Evolutionary conservation across 1,139 yeast genomes (phyloP), one percentile per base, ranked within the genome.

Genomic region (Casaregolazyma lundiana): DNA sequence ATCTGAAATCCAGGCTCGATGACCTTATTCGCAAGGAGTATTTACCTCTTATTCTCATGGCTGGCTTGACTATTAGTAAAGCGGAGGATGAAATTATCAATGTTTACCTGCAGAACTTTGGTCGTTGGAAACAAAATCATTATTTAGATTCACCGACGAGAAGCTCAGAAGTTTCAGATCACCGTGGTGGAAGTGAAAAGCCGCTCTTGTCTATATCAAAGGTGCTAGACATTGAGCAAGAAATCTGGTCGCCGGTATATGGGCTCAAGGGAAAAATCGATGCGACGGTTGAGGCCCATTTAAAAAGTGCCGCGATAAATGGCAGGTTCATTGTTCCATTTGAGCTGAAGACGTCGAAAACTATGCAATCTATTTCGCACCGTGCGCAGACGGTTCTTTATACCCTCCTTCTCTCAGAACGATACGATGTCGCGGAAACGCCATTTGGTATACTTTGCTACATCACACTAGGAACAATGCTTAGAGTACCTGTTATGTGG

Each of bases 211-310:
- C 84, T 0, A 80, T 84, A 1, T 72, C 77, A 11, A 80, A 83
- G 46, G 77, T 88, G 4, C 68, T 88, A 35, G 96, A 87, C 60
- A 78, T 87, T 16, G 99, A 92, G 63, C 97, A 92, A 59, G 86
- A 83, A 56, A 81, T 92, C 17, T 82, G 95, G 87, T 87, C 97
- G 0, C 96, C 97, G 0, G 76, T 78, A 60, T 89, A 76, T 69
- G 99, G 99, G 0, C 67, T 94, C n/a, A 81, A 87, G 54, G 99
- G 99, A 1, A 78, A 83, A 58, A 79, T 90, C 13, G 99, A 92
- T 67, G 96, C 84, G 1, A 86, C 96, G 0, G 75, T 89, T 1
- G 85, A 84, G 55, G 84, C 85, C 0, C 64, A 70, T 26, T 57
- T 76, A 46, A 57, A 47, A 49, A 56, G 36, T 48, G 54, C 45